These are phyloP conservation scores for Senna tora DNA, from an alignment of 306 rosid species.

Conservation along the genomic window DNA sequence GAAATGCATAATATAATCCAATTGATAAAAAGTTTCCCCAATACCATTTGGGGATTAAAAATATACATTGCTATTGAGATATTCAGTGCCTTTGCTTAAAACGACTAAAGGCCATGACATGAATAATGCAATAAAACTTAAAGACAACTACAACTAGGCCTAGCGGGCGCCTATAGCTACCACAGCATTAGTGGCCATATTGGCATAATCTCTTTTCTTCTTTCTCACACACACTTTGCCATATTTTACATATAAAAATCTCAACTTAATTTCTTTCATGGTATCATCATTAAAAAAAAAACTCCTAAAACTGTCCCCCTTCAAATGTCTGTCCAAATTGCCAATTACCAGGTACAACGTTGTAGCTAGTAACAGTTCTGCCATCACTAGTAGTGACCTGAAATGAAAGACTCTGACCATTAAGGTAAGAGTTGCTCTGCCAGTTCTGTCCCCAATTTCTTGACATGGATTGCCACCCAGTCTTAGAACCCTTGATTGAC, in stretches of 20 bases:
- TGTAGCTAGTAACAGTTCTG: slow-evolving; percentile 41
- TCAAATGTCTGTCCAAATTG: slow-evolving; percentile 58
- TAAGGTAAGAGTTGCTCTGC: slow-evolving; percentile 43
- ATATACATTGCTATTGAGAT: slow-evolving; percentile 42
- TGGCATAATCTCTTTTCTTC: slow-evolving; percentile 45
- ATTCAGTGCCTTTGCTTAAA: slow-evolving; percentile 38
- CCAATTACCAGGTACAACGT: slow-evolving; percentile 49
- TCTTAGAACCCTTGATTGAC: slow-evolving; percentile 53
- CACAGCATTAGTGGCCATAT: slow-evolving; percentile 68
- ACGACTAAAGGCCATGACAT: slow-evolving; percentile 38
- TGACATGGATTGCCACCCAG: slow-evolving; percentile 58
- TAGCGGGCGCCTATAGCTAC: slow-evolving; percentile 93
- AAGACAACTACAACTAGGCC: slow-evolving; percentile 46
- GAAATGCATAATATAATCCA: slow-evolving; percentile 33
- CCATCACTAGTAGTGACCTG: slow-evolving; percentile 51
- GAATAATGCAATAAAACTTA: slow-evolving; percentile 26
- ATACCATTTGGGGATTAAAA: slow-evolving; percentile 39
- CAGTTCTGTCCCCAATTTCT: slow-evolving; percentile 38
- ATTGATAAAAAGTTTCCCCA: slow-evolving; percentile 46
- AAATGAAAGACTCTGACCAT: slow-evolving; percentile 58
- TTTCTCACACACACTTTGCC: slow-evolving; percentile 11
- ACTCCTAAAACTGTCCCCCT: slow-evolving; percentile 70
- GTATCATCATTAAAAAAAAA: too few relatives aligned
- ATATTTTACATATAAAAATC: slow-evolving; percentile 40
- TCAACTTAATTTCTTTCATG: not conserved